Conservation (phyloP, 768 basidiomycete genomes). For the Russula foetens region DNA sequence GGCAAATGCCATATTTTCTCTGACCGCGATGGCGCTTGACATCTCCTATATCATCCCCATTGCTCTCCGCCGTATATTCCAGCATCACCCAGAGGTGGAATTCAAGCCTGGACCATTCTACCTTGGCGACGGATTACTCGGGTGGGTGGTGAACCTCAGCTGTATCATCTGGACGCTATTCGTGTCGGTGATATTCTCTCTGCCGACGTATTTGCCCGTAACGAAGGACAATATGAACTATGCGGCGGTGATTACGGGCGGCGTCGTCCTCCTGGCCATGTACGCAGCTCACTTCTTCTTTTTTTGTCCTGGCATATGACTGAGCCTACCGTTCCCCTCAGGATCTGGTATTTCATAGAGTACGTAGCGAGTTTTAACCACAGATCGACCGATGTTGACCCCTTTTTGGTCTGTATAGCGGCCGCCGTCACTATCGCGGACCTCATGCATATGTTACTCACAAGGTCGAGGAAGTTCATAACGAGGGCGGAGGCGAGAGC, state of each 20-base stretch:
- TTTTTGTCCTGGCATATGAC: neutral
- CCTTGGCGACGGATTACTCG: conserved; percentile 63
- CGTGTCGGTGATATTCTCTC: conserved; percentile 60
- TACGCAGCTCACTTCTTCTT: conserved; percentile 9
- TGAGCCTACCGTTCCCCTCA: neutral
- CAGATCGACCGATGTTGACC: neutral
- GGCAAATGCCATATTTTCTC: conserved; percentile 73
- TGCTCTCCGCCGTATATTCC: conserved; percentile 56
- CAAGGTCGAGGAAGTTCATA: neutral
- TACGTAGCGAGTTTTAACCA: neutral
- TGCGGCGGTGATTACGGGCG: conserved; percentile 44
- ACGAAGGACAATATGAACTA: conserved; percentile 75
- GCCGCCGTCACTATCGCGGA: conserved; percentile 18
- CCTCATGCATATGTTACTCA: conserved; percentile 5
- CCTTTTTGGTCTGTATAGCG: neutral
- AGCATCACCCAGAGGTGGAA: conserved; percentile 69
- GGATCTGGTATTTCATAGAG: conserved; percentile 24
- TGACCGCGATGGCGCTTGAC: conserved; percentile 73
- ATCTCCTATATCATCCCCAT: conserved; percentile 80
- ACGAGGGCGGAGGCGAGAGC: neutral
- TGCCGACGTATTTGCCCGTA: conserved; percentile 64
- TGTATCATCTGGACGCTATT: conserved; percentile 67
- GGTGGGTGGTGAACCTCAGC: conserved; percentile 50
- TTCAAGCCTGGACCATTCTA: conserved; percentile 87
- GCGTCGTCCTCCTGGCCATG: conserved; percentile 29